Conservation (phyloP, 805 yeast genomes). For the Candida insectorum region DNA sequence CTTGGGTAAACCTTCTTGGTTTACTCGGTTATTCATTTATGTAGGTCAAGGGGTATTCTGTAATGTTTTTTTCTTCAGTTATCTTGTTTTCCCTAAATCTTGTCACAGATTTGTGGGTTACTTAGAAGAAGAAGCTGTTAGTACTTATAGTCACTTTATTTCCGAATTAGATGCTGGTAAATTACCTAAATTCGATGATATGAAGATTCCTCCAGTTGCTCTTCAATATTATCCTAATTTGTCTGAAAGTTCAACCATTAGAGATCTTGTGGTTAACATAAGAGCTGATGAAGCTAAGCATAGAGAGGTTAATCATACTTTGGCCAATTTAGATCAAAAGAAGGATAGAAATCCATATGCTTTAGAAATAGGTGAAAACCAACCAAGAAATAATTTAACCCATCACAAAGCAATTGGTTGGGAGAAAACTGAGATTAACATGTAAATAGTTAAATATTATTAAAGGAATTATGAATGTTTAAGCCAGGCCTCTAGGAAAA, state of each 20-base stretch:
- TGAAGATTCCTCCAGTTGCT: conserved; percentile 57
- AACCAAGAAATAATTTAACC: conserved; percentile 35
- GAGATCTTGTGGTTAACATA: conserved; percentile 56
- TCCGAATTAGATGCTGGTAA: conserved; percentile 50
- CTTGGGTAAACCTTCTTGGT: conserved; percentile 58
- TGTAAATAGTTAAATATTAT: conserved; percentile 8
- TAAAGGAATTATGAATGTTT: not conserved
- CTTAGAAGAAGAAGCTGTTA: conserved; percentile 73
- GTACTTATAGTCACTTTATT: conserved; percentile 60
- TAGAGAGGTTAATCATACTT: conserved; percentile 75
- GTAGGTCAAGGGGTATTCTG: conserved; percentile 71
- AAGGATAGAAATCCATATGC: conserved; percentile 69
- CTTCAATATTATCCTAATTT: conserved; percentile 59
- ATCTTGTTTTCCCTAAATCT: conserved; percentile 55
- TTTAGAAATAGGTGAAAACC: conserved; percentile 36
- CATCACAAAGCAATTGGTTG: conserved; percentile 34
- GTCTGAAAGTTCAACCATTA: conserved; percentile 47
- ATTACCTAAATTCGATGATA: conserved; percentile 45
- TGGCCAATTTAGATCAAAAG: conserved; percentile 56
- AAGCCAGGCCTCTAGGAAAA: not conserved
- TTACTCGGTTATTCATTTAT: conserved; percentile 52
- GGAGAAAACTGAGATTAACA: conserved; percentile 37
- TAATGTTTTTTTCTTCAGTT: conserved; percentile 59
- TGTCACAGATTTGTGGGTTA: conserved; percentile 79
- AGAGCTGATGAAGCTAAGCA: conserved; percentile 80